These are phyloP conservation scores for Cyberlindnera mississippiensis DNA, from an alignment of 805 yeast genomes.

Conservation along the genomic window DNA sequence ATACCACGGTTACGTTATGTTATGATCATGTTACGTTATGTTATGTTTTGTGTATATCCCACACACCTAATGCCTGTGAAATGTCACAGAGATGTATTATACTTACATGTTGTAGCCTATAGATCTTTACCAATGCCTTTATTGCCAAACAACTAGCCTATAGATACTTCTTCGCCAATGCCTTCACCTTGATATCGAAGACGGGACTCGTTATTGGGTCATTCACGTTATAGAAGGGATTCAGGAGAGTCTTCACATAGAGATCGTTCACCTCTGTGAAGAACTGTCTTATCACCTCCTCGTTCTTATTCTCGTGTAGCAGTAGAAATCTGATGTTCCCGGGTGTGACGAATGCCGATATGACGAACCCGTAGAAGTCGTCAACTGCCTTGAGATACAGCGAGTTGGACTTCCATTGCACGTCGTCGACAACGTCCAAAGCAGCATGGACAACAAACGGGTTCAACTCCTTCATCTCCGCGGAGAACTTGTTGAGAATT, in stretches of 20 bases:
- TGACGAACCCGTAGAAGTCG: slow-evolving; percentile 73
- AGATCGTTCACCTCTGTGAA: slow-evolving; percentile 83
- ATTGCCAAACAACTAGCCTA: no score
- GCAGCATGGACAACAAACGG: slow-evolving; percentile 90
- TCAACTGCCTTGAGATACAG: slow-evolving; percentile 77
- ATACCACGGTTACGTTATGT: not conserved
- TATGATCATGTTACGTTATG: not conserved
- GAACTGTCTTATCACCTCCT: slow-evolving; percentile 76
- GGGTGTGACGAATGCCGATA: slow-evolving; percentile 85
- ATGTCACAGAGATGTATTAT: not conserved
- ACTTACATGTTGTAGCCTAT: no score
- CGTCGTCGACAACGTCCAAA: slow-evolving; percentile 85
- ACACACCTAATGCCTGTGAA: not conserved
- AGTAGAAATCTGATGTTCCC: slow-evolving; percentile 82
- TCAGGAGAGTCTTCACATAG: slow-evolving; percentile 78
- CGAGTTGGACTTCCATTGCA: slow-evolving; percentile 70
- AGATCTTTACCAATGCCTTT: no score
- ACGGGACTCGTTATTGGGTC: slow-evolving; percentile 68
- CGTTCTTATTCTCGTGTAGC: slow-evolving; percentile 55
- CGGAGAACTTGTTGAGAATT: slow-evolving; percentile 43
- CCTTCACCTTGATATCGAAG: slow-evolving; percentile 72
- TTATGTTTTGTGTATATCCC: not conserved
- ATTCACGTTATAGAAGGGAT: slow-evolving; percentile 80
- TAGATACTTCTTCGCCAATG: slow-evolving; percentile 74
- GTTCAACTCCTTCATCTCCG: slow-evolving; percentile 69